Conservation (phyloP, 805 yeast genomes). For the Candida alai region DNA sequence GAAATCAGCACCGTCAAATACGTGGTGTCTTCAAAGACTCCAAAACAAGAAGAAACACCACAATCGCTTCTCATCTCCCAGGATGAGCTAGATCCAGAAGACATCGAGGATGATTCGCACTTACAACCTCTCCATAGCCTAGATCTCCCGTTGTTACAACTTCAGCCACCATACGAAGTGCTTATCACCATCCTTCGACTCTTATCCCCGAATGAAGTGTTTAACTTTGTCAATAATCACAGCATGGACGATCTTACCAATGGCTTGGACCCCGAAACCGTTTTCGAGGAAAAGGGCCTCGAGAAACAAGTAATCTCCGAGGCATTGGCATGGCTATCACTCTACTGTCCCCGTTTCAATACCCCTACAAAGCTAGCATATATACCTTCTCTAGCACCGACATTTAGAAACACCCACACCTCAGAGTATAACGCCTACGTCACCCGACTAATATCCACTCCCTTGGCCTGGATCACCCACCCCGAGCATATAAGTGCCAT, state of each 20-base stretch:
- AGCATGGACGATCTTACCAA: conserved; percentile 7
- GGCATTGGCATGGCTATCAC: conserved; percentile 44
- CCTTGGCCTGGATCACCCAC: conserved; percentile 44
- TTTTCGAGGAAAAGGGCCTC: conserved; percentile 34
- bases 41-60: background rate
- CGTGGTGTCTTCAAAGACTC: background rate
- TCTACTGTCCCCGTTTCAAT: conserved; percentile 30
- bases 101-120: conserved; percentile 18
- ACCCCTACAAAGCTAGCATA: conserved; percentile 17
- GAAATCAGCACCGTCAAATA: background rate
- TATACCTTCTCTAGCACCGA: conserved; percentile 24
- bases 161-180: conserved; percentile 45
- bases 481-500: conserved; percentile 37
- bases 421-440: conserved; percentile 43
- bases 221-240: conserved; percentile 41
- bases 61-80: too few relatives aligned
- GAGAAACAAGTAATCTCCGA: conserved; percentile 15
- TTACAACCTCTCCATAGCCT: conserved; percentile 44
- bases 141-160: conserved; percentile 54
- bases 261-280: conserved; percentile 11
- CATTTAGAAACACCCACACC: conserved; percentile 25
- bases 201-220: conserved; percentile 45
- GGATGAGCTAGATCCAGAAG: too few relatives aligned
- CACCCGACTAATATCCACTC: conserved; percentile 46
- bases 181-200: conserved; percentile 44